A percentile compares a stretch with the other conserved stretches of the same genome.
Conservation (phyloP, 371 early-diverging fungal genomes). For the Blakeslea trispora region DNA sequence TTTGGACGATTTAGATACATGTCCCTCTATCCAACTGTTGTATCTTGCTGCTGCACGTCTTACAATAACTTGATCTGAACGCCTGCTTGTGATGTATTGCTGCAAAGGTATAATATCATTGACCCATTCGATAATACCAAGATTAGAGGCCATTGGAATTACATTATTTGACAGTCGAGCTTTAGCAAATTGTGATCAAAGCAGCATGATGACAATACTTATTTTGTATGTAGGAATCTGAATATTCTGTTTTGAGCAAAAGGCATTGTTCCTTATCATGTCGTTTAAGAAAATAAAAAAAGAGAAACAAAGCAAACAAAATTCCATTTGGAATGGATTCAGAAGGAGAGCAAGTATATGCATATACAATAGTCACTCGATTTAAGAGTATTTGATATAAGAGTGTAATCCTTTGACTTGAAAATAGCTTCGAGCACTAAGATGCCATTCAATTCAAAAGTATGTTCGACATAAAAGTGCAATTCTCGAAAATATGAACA, state of each 20-base stretch:
- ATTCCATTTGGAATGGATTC: too few species aligned
- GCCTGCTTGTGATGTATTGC: slow-evolving; percentile 46
- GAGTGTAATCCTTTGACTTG: too few species aligned
- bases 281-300: slow-evolving; percentile 77
- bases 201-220: too few species aligned
- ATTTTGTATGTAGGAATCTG: slow-evolving; percentile 63
- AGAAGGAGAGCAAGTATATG: too few species aligned
- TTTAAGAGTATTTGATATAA: too few species aligned
- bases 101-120: slow-evolving; percentile 49
- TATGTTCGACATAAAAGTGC: too few species aligned
- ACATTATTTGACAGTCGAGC: slow-evolving; percentile 50
- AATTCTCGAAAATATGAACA: too few species aligned
- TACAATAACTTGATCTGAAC: slow-evolving; percentile 24
- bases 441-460: too few species aligned
- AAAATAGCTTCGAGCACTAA: too few species aligned
- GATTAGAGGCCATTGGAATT: slow-evolving; percentile 64
- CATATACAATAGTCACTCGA: too few species aligned
- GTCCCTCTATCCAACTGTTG: slow-evolving; percentile 16
- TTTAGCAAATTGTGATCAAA: too few species aligned
- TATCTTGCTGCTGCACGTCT: slow-evolving; percentile 35
- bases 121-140: slow-evolving; percentile 74
- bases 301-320: too few species aligned
- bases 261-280: slow-evolving; percentile 56
- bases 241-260: slow-evolving; percentile 53
- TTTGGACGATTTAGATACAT: neutral